Conservation (phyloP, 2,329 filamentous ascomycete species). For the Plectosphaerella plurivora region DNA sequence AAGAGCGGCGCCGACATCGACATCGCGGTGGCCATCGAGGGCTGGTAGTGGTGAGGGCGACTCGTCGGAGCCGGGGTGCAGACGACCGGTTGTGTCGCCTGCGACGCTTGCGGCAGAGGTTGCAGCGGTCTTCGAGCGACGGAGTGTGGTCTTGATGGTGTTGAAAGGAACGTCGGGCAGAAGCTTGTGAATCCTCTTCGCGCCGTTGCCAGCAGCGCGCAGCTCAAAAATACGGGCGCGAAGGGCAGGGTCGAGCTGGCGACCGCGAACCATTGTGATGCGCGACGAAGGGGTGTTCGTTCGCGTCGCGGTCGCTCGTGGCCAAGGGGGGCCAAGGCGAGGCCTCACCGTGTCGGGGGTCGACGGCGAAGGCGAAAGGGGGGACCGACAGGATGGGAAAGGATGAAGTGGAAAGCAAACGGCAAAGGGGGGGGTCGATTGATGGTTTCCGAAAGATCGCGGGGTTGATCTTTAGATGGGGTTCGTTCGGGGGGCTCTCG, state of each 20-base stretch:
- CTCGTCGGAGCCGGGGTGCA: constrained; percentile 1
- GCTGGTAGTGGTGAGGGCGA: constrained; percentile 1
- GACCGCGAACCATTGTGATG: constrained; percentile 1
- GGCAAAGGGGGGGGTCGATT: neutral
- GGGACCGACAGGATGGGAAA: neutral
- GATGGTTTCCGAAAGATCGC: neutral
- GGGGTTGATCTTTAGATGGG: neutral
- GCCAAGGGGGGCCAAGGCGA: no score
- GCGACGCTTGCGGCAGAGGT: neutral
- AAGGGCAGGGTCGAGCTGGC: constrained; percentile 2
- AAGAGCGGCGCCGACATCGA: neutral
- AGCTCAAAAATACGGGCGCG: constrained; percentile 4
- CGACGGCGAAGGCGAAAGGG: no score
- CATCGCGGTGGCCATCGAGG: constrained; percentile 1
- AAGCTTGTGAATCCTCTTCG: constrained; percentile 3
- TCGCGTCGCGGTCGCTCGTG: no score
- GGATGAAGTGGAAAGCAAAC: neutral
- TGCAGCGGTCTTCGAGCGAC: neutral
- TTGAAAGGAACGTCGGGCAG: constrained; percentile 4
- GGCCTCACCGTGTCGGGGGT: no score
- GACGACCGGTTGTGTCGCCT: neutral
- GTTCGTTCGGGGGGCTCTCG: neutral
- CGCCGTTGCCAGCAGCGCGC: constrained; percentile 1
- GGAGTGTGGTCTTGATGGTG: constrained; percentile 4
- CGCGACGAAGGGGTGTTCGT: neutral